Evolutionary conservation across 1,139 yeast species (phyloP), one percentile per base, ranked within the genome.

Genomic region (Trichomonascaceae sp.): DNA sequence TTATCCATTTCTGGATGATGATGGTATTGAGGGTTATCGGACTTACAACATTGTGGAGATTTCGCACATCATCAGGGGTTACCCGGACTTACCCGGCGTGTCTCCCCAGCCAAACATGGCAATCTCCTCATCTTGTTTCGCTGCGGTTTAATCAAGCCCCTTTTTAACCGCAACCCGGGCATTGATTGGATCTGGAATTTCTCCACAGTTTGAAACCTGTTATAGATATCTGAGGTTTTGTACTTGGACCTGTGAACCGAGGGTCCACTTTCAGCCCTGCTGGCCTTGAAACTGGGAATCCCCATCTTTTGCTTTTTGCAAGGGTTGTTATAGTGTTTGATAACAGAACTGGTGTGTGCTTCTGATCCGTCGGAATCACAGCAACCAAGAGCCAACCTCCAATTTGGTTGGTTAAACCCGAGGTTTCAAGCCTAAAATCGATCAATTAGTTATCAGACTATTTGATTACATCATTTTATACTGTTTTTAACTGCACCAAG

Each of bases 1-100:
- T 54, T 55, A 24, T 50, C 52, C 52, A 50, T 50, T n/a, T 17
- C 7, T 6, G 1, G 8, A 6, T 46, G 30, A 6, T 45, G 1
- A n/a, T 10, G 20, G n/a, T 30, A 9, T 3, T 27, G n/a, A 27
- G 30, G n/a, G 19, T 39, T 32, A 32, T 32, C 38, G 38, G n/a
- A n/a, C 32, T 27, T 12, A 8, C 41, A 36, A 36, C 41, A 9
- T 36, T 36, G 17, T 13, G 41, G 17, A 15, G 17, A 5, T 36
- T 12, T 36, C 17, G 41, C 41, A 36, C 41, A 36, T 13, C 30
- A 36, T 15, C 17, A 15, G 13, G 13, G 15, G 44, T 41, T 48
- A 48, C 50, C 50, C 50, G 44, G 38, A 22, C 38, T 48, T 48
- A 48, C 50, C 50, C 50, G 44, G 18, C 30, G 30, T 15, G 10